phyloP scores from a whole-genome alignment of 2,329 filamentous ascomycete genomes.

The Bipolaris cookei region DNA sequence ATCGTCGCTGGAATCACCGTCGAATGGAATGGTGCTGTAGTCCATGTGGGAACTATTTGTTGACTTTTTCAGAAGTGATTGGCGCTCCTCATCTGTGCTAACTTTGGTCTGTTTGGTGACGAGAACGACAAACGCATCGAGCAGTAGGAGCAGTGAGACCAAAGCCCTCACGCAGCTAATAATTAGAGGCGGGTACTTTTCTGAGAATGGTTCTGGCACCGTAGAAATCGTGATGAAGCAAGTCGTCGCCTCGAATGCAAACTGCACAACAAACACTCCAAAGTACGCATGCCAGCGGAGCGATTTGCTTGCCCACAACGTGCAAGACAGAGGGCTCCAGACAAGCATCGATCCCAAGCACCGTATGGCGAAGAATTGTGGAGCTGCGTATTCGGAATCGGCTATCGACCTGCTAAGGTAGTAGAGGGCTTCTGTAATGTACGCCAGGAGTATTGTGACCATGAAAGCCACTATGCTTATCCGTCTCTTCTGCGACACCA shows the following conservation, averaged over 20 bases:
- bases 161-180: conserved; percentile 32
- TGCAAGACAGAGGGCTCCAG: conserved; percentile 37
- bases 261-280: conserved; percentile 42
- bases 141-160: conserved; percentile 32
- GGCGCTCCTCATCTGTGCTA: conserved; percentile 62
- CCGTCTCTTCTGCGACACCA: conserved; percentile 32
- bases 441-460: conserved; percentile 27
- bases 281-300: conserved; percentile 47
- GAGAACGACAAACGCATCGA: conserved; percentile 39
- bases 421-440: conserved; percentile 43
- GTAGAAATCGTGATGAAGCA: conserved; percentile 35
- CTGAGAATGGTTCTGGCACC: conserved; percentile 21
- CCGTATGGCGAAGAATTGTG: conserved; percentile 42
- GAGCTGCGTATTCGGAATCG: conserved; percentile 38
- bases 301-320: conserved; percentile 30
- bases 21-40: conserved; percentile 46
- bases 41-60: conserved; percentile 40
- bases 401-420: conserved; percentile 41
- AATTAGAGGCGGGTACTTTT: conserved; percentile 29
- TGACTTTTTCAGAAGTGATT: conserved; percentile 62
- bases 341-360: conserved; percentile 45
- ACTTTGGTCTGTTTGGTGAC: conserved; percentile 39
- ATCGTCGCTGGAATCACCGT: conserved; percentile 22
- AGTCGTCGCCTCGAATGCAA: conserved; percentile 39
- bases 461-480: conserved; percentile 27